Evolutionary conservation across 371 early-diverging fungal genomes (phyloP), one percentile per base, ranked within the genome.

Genomic region (Coemansia sp.): DNA sequence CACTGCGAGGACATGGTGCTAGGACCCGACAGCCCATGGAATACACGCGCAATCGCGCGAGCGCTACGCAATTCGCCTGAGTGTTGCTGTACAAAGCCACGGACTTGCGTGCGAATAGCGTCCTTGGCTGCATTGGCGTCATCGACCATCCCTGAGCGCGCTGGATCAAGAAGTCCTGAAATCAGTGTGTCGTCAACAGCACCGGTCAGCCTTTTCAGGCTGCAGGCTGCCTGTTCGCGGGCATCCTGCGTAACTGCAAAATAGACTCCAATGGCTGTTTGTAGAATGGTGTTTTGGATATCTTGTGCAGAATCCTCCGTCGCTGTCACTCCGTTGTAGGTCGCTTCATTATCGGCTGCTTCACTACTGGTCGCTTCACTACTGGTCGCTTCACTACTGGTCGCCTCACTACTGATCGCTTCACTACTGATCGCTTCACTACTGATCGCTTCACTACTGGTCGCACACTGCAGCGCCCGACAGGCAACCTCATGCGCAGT

Each of bases 11-110:
- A 54, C 16, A 66, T 53, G 50, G 59, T 66, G 29, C 54, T 66
- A 3, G 89, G 88, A 22, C 85, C 83, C 0, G 81, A 72, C 2
- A 89, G 80, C 0, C 88, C 89, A 67, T 89, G 89, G 52, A 88
- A 84, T 11, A 89, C 81, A 34, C 86, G 68, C 13, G 88, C 85
- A 50, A 89, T 82, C 0, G 81, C 78, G 10, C 85, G 79, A 6
- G 31, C 87, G 62, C 58, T 80, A 64, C n/a, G 79, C 55, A 63
- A 71, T 54, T 29, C 59, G 4, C 58, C 61, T 13, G 40, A 34
- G 26, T 68, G 69, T 22, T 67, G 64, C n/a, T 42, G 53, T 11
- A 69, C 68, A 62, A 63, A 77, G 51, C 16, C 66, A 60, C 47
- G 31, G 59, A 58, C 73, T 58, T 37, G 77, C 63, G 24, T n/a